Conservation (phyloP, 2,329 filamentous ascomycete species). For the Pyrenophora seminiperda region DNA sequence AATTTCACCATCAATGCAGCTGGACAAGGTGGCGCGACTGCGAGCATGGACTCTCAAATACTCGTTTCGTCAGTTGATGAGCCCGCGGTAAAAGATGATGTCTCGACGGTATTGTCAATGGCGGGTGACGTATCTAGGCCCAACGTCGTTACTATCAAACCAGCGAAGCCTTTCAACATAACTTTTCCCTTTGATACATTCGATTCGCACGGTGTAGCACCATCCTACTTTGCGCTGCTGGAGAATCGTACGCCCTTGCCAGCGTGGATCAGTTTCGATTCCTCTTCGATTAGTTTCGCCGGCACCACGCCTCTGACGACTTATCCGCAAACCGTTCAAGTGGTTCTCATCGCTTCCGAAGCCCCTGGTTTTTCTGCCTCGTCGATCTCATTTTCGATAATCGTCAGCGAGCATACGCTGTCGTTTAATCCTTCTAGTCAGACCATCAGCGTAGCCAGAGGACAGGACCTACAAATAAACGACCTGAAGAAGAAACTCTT, state of each 20-base stretch:
- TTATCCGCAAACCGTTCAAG: constrained; percentile 70
- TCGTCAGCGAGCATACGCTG: constrained; percentile 73
- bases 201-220: constrained; percentile 58
- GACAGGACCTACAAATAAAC: constrained; percentile 38
- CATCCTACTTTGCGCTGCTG: constrained; percentile 76
- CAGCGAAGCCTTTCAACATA: constrained; percentile 46
- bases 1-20: constrained; percentile 71
- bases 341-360: constrained; percentile 78
- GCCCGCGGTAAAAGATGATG: constrained; percentile 60
- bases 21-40: constrained; percentile 65
- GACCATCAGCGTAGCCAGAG: constrained; percentile 41
- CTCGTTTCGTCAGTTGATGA: constrained; percentile 66
- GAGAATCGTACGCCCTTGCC: constrained; percentile 80
- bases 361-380: constrained; percentile 75
- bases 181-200: constrained; percentile 64
- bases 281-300: constrained; percentile 66
- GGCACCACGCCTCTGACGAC: constrained; percentile 72
- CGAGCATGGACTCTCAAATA: constrained; percentile 69
- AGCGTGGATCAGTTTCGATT: constrained; percentile 81
- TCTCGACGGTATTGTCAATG: constrained; percentile 62
- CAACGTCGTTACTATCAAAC: constrained; percentile 56
- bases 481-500: constrained; percentile 41
- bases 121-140: constrained; percentile 66
- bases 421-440: constrained; percentile 60
- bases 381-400: constrained; percentile 69